Evolutionary conservation across 441 rosid genomes (phyloP).

Genomic region (Dalechampia spathulata): DNA sequence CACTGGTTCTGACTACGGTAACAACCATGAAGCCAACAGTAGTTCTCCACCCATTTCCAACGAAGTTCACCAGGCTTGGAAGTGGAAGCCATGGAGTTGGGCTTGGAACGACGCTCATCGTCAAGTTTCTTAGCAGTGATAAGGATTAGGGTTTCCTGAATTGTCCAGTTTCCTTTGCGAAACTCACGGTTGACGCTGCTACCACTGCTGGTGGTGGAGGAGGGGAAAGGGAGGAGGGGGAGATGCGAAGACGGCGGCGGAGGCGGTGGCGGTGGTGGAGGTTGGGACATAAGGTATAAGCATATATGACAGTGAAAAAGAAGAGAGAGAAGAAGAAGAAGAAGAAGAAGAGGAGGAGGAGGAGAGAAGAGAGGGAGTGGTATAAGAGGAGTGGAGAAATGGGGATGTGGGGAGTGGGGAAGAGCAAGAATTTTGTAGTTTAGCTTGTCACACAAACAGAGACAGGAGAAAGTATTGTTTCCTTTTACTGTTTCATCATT

Average conservation of each 20-base stretch:
- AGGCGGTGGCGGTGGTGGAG: conserved; percentile 15
- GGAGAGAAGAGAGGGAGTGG: neutral
- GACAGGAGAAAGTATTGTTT: conserved; percentile 15
- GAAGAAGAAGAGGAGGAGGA: neutral
- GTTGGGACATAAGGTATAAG: conserved; percentile 26
- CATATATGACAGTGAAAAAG: neutral
- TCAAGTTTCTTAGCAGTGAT: conserved; percentile 42
- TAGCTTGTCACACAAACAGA: conserved; percentile 17
- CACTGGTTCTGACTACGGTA: conserved; percentile 52
- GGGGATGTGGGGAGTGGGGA: conserved; percentile 3
- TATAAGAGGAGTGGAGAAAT: neutral
- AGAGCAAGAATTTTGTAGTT: conserved; percentile 10
- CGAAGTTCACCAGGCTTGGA: conserved; percentile 30
- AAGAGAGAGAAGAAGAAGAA: neutral
- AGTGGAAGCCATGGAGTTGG: conserved; percentile 9
- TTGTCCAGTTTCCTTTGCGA: conserved; percentile 44
- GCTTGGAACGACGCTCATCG: conserved; percentile 36
- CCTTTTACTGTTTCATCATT: conserved; percentile 11
- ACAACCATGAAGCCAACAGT: conserved; percentile 40
- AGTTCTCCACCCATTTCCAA: conserved; percentile 55
- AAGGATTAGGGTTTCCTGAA: conserved; percentile 37
- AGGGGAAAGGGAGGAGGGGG: conserved; percentile 1
- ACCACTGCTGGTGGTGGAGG: neutral
- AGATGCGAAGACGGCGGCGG: conserved; percentile 6
- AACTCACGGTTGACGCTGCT: conserved; percentile 25